Evolutionary conservation across 1,284 basidiomycete species (phyloP), one percentile per base, ranked within the genome.

Genomic region (Gastroboletus turbinatus): DNA sequence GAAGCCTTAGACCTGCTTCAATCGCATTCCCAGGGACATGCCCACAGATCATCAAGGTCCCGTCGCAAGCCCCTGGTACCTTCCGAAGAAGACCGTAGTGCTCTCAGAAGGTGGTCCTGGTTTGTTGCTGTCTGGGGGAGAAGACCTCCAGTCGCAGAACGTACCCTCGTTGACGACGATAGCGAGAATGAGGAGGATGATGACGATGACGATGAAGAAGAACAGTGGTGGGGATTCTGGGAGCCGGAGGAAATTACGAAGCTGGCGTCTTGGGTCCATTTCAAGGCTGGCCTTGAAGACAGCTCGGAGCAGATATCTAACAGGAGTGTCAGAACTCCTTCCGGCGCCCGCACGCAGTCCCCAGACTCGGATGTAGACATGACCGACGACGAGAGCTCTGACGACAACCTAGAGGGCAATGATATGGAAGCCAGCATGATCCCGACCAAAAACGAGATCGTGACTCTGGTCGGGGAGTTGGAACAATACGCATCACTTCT

Each of bases 161-260:
- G 70, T 39, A 60, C 59, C 23, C 27, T 45, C 3, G 35, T 32
- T 14, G 62, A 66, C 46, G 58, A 62, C 33, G 68, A 69, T 8
- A 66, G 63, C 7, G 61, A 65, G 23, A 64, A 65, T 0, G 54
- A 63, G 3, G 46, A 60, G 5, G 51, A 47, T 0, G 46, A 46
- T 0, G 67, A 68, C 0, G 71, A 71, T 0, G 72, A 74, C 0
- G 74, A 75, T 0, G 69, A 71, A 9, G 69, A 64, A 13, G 69
- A 64, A 11, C 78, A 80, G 21, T 91, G 88, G 88, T 90, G 87
- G 84, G 84, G 80, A n/a, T 85, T 90, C 70, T 81, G 77, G 73
- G 76, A 88, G 9, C 81, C 84, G 2, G 73, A 74, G 40, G 85
- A 90, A 57, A 83, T 91, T 54, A 66, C 67, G 52, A 85, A 81